Evolutionary conservation across 2,329 filamentous ascomycete species (phyloP), one percentile per base, ranked within the genome.

Genomic region (Fusarium nisikadoi): DNA sequence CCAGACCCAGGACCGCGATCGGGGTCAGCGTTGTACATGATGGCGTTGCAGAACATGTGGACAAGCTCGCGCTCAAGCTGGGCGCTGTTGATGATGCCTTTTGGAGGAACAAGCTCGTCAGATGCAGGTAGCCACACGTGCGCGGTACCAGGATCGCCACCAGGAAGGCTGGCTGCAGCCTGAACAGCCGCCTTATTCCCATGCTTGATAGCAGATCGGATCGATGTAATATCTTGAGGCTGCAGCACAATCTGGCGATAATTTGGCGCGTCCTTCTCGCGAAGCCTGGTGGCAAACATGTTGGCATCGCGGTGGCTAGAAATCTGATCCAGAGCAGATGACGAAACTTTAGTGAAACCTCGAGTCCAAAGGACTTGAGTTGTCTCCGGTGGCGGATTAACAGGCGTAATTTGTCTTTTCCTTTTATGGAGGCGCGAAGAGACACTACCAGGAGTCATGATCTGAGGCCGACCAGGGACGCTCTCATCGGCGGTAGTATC

Each of bases 41-140:
- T 93, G 23, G 96, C 95, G 78, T 98, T 98, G 74, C 94, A 94
- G 80, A 98, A 97, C 93, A 98, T 98, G 76, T 97, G 93, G 76
- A 97, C 94, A 16, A 98, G 85, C 80, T 98, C 95, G 73, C 94
- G 94, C 81, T 98, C 95, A 20, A 98, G 87, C 80, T 98, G 96
- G 3, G 92, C 90, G 55, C 93, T 95, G 81, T 98, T 98, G 81
- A 98, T 93, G 76, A 98, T 97, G 25, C 91, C 94, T 75, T 91
- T 93, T 0, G 96, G 95, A 5, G 95, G 94, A 5, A 95, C 87
- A 31, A 97, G 85, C 63, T 98, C 94, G 54, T 91, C 88, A 4
- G 89, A 92, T 62, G 93, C 88, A 13, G 93, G 90, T 11, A 95
- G 83, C 85, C 88, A 89, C 25, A 93, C 84, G 63, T 84, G 87